Evolutionary conservation across 2,329 filamentous ascomycete species (phyloP), one percentile per base, ranked within the genome.

Genomic region (Colletotrichum incanum): DNA sequence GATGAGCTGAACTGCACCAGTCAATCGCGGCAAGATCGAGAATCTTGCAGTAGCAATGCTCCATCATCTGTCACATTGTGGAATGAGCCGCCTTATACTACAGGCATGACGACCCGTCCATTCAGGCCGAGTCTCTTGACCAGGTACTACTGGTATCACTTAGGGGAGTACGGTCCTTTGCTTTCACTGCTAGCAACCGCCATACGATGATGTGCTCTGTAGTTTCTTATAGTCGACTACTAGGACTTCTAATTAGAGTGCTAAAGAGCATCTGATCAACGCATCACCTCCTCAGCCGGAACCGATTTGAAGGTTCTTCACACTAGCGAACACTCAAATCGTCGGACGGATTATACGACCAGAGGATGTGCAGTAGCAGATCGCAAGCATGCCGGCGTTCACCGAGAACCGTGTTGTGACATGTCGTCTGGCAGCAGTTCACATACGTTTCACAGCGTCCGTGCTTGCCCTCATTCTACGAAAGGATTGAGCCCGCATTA

Each of bases 351-450:
- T 45, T 50, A 55, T 60, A 49, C 60, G 37, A 56, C 45, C 8
- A 23, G 26, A 61, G 18, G 37, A 39, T 18, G 34, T 61, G 66
- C 43, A 71, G 49, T 50, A 55, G 31, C 62, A 45, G 37, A 37
- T n/a, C n/a, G 26, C 12, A 41, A 55, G 60, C n/a, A 63, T 41
- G 26, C 63, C 49, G 39, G 37, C 28, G 66, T 65, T 49, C 5
- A 70, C 70, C 23, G 52, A 49, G 50, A 60, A 45, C 70, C 66
- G 66, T 72, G 66, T 65, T 28, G 26, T 50, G 61, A 45, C 54
- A 60, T 64, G 31, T 72, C 47, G 63, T n/a, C 54, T 49, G 54
- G 59, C 59, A 41, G 39, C 43, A 49, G 11, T 45, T 60, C 47
- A 23, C 34, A 9, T 41, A 47, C 31, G 60, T 54, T 28, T 41